Evolutionary conservation across 2,329 filamentous ascomycete genomes (phyloP), one percentile per base, ranked within the genome.

Genomic region (Rhynchosporium agropyri): DNA sequence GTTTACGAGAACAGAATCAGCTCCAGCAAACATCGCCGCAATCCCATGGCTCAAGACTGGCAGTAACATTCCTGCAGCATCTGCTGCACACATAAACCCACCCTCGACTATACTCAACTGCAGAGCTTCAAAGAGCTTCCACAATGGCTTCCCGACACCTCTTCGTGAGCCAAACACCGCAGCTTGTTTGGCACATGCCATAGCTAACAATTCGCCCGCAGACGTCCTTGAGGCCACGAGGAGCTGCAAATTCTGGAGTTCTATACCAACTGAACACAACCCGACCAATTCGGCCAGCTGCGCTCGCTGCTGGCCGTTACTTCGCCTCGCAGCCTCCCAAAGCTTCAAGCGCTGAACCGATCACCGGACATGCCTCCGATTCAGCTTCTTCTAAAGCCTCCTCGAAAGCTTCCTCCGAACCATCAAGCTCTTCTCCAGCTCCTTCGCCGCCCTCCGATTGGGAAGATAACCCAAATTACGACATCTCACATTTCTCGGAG

Each of bases 391-490:
- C 59, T 12, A 65, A 61, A 31, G 31, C 56, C 29, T 51, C 65
- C 43, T 50, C 57, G 8, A 65, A 56, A 42, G 31, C 56, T 20
- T 54, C 63, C 12, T 58, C 63, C 15, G 51, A 60, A 12, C 20
- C 63, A n/a, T 36, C 64, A n/a, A 51, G 62, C 33, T 43, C 64
- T n/a, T 68, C 20, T 49, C 48, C 62, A 33, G 58, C 58, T 13
- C 54, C 55, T 65, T 72, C 58, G 60, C 68, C 55, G 57, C 73
- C 60, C 62, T 71, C 61, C 67, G 72, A 75, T 71, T 94, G 90
- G 91, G 90, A 95, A 72, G 86, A 91, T 61, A 85, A 90, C 68
- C 85, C 87, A 13, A 83, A 91, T 68, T 85, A 87, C 65, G 82
- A 86, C 66, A 90, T 93, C 70, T 85, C 85, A 55, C 84, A 86